Conservation (phyloP, 306 rosid species). For the Lupinus albus region DNA sequence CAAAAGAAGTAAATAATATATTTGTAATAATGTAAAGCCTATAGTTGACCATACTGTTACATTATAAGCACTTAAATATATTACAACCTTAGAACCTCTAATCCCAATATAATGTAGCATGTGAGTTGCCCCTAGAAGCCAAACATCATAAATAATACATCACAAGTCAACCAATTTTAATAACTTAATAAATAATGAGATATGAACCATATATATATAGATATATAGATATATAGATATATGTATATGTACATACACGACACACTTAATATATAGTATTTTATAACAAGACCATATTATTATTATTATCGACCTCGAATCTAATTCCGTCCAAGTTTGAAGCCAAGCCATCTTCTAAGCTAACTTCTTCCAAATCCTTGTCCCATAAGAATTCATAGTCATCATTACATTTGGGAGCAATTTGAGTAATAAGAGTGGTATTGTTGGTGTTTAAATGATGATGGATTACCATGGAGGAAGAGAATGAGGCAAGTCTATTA, state of each 20-base stretch:
- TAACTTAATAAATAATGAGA: not conserved
- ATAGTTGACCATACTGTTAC: constrained; percentile 39
- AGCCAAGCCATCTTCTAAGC: constrained; percentile 51
- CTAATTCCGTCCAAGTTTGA: constrained; percentile 64
- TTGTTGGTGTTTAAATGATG: constrained; percentile 29
- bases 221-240: not conserved
- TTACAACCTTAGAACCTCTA: constrained; percentile 37
- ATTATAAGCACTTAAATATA: constrained; percentile 29
- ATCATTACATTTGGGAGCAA: constrained; percentile 48
- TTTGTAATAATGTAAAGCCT: not conserved
- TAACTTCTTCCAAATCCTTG: constrained; percentile 64
- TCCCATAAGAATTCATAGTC: constrained; percentile 84
- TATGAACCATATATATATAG: not conserved
- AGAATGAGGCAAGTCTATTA: constrained; percentile 50
- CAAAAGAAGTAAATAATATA: not conserved
- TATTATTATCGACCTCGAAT: constrained; percentile 57
- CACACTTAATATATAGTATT: not conserved
- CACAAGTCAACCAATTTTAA: constrained; percentile 40
- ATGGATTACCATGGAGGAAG: constrained; percentile 52
- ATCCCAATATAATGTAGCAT: constrained; percentile 32
- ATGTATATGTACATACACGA: not conserved
- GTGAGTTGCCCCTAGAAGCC: constrained; percentile 36
- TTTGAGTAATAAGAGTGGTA: constrained; percentile 31
- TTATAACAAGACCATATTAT: constrained; percentile 65
- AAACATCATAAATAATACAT: constrained; percentile 16